Evolutionary conservation across 2,329 filamentous ascomycete species (phyloP).

Genomic region (Lecanicillium sp.): DNA sequence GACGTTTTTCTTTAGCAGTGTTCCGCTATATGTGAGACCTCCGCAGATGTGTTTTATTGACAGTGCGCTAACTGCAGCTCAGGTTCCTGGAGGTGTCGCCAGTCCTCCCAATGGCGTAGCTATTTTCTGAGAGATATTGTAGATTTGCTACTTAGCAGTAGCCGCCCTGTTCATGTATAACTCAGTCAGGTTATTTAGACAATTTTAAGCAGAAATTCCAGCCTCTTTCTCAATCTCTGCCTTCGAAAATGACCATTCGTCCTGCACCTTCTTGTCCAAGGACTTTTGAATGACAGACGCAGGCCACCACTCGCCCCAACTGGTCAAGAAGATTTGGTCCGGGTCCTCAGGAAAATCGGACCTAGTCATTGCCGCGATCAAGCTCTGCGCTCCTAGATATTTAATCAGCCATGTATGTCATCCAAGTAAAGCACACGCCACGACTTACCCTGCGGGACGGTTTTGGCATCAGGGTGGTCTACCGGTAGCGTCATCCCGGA

Average conservation of each 20-base stretch:
- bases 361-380: slow-evolving; percentile 38
- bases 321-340: slow-evolving; percentile 48
- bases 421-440: background rate
- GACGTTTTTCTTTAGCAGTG: slow-evolving; percentile 36
- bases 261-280: slow-evolving; percentile 42
- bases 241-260: slow-evolving; percentile 44
- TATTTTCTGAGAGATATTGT: slow-evolving; percentile 25
- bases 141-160: background rate
- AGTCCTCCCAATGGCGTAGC: slow-evolving; percentile 34
- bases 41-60: background rate
- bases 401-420: background rate
- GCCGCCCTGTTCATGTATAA: background rate
- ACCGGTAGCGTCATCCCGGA: slow-evolving; percentile 23
- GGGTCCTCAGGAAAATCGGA: slow-evolving; percentile 45
- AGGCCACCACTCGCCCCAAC: slow-evolving; percentile 52
- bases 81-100: slow-evolving; percentile 32
- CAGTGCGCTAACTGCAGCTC: background rate
- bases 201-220: slow-evolving; percentile 13
- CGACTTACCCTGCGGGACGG: slow-evolving; percentile 37
- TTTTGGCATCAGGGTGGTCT: slow-evolving; percentile 42
- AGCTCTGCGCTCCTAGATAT: slow-evolving; percentile 36
- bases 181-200: background rate
- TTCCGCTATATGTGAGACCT: slow-evolving; percentile 27
- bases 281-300: slow-evolving; percentile 35
- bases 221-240: slow-evolving; percentile 43